Percentiles rank a stretch among this genome's conserved stretches.
phyloP scores from a whole-genome alignment of 805 yeast species.

The Cyberlindnera misumaiensis region DNA sequence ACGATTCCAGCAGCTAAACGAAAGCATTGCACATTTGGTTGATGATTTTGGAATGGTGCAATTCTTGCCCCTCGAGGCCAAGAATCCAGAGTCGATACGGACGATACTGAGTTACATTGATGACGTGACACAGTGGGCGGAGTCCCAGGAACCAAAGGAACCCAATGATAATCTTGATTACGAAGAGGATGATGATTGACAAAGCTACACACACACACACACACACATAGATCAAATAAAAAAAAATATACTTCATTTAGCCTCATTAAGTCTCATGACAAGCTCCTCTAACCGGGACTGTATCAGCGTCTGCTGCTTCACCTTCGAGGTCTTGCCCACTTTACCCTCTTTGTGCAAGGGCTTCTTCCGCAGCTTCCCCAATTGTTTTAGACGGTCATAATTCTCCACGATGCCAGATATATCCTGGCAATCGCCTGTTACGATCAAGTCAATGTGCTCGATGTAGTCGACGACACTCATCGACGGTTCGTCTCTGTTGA shows the following conservation, averaged over 20 bases:
- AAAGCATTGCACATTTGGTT: slow-evolving; percentile 79
- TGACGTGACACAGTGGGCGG: slow-evolving; percentile 97
- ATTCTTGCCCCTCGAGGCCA: slow-evolving; percentile 82
- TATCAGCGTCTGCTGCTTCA: slow-evolving; percentile 9
- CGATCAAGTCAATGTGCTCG: slow-evolving; percentile 49
- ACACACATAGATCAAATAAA: neutral
- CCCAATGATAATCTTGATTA: slow-evolving; percentile 71
- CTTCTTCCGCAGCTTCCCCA: slow-evolving; percentile 2
- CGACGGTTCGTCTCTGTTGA: slow-evolving; percentile 50
- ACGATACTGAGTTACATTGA: slow-evolving; percentile 88
- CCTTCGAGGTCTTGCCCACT: slow-evolving; percentile 2
- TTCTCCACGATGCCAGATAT: slow-evolving; percentile 32
- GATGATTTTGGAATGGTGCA: slow-evolving; percentile 99
- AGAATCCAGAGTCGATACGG: slow-evolving; percentile 65
- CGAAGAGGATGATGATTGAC: slow-evolving; percentile 43
- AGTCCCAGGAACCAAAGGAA: slow-evolving; percentile 93
- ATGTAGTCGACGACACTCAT: slow-evolving; percentile 42
- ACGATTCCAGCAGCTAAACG: slow-evolving; percentile 64
- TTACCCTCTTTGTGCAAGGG: slow-evolving; percentile 1
- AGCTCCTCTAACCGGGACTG: slow-evolving; percentile 19
- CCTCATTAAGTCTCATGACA: slow-evolving; percentile 16
- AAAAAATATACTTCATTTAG: slow-evolving; percentile 6
- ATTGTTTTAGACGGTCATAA: slow-evolving; percentile 12
- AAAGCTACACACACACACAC: neutral
- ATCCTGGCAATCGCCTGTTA: slow-evolving; percentile 61